These are phyloP conservation scores for Cyanodermella asteris DNA, from an alignment of 2,329 filamentous ascomycete species.

Conservation along the genomic window DNA sequence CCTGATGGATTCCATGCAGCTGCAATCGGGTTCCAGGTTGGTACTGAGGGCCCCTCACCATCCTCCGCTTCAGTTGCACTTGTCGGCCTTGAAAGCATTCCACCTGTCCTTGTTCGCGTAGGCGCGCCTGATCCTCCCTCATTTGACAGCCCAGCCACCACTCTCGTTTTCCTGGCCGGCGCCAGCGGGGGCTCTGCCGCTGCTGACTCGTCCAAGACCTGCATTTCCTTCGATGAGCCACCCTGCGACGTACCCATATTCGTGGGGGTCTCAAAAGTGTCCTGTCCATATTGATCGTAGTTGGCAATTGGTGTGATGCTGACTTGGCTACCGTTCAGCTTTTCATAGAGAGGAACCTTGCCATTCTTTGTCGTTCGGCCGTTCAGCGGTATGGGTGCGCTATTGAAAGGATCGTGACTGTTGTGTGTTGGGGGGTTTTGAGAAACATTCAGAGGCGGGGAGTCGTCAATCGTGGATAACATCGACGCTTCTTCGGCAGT, in stretches of 20 bases:
- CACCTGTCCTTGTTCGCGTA: too few relatives aligned
- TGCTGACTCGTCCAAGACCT: conserved; percentile 19
- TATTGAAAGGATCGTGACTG: conserved; percentile 20
- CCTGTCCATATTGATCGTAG: conserved; percentile 18
- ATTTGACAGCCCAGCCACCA: conserved; percentile 14
- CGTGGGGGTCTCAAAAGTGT: conserved; percentile 43
- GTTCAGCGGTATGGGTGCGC: too few relatives aligned
- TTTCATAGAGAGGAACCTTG: conserved; percentile 27
- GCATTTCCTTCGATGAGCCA: conserved; percentile 13
- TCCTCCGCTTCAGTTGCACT: too few relatives aligned
- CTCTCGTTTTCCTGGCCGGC: conserved; percentile 19
- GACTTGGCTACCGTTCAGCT: conserved; percentile 24
- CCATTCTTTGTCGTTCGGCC: too few relatives aligned
- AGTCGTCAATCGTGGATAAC: conserved; percentile 13
- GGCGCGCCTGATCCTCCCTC: too few relatives aligned
- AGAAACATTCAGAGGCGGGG: conserved; percentile 12
- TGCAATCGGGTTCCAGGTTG: too few relatives aligned
- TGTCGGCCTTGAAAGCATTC: too few relatives aligned
- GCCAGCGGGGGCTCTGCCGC: conserved; percentile 25
- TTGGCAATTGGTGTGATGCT: conserved; percentile 15
- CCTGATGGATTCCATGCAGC: conserved; percentile 25
- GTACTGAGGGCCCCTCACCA: too few relatives aligned
- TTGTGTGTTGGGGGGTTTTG: conserved; percentile 17
- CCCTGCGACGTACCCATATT: conserved; percentile 24
- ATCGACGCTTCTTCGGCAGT: conserved; percentile 13